These are phyloP conservation scores for Puccinia hordei DNA, from an alignment of 1,284 basidiomycete species.

Conservation along the genomic window DNA sequence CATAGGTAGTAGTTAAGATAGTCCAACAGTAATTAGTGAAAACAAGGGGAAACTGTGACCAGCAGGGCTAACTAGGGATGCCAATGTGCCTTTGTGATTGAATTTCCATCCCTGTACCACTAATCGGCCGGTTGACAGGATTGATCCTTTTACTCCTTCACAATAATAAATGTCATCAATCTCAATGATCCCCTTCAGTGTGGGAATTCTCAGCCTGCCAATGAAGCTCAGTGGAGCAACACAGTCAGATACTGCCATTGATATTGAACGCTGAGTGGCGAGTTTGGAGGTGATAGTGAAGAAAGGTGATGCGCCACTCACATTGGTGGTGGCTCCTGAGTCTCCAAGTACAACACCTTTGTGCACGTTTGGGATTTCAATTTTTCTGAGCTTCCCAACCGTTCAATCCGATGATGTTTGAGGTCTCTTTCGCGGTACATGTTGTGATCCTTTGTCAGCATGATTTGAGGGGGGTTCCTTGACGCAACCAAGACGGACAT, in stretches of 20 bases:
- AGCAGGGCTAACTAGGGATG: background rate
- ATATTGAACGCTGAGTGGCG: background rate
- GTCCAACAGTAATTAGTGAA: slow-evolving; percentile 13
- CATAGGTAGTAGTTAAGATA: too few relatives aligned
- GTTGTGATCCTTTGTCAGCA: too few relatives aligned
- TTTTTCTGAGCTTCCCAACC: background rate
- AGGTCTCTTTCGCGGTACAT: too few relatives aligned
- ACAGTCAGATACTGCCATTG: background rate
- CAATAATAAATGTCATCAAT: background rate
- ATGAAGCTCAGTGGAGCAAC: background rate
- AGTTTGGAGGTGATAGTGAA: background rate
- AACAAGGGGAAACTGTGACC: background rate
- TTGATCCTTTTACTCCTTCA: background rate
- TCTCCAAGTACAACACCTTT: background rate
- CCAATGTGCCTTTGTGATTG: background rate
- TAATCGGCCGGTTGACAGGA: background rate
- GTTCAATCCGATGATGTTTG: too few relatives aligned
- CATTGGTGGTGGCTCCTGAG: too few relatives aligned
- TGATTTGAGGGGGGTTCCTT: too few relatives aligned
- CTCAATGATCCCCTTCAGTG: background rate
- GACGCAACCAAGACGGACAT: too few relatives aligned
- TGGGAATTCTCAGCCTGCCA: slow-evolving; percentile 13
- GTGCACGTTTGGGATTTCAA: background rate
- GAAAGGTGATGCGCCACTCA: background rate
- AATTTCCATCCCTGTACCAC: background rate